These are phyloP conservation scores for Lactifluus hygrophoroides DNA, from an alignment of 768 basidiomycete species.

Conservation along the genomic window DNA sequence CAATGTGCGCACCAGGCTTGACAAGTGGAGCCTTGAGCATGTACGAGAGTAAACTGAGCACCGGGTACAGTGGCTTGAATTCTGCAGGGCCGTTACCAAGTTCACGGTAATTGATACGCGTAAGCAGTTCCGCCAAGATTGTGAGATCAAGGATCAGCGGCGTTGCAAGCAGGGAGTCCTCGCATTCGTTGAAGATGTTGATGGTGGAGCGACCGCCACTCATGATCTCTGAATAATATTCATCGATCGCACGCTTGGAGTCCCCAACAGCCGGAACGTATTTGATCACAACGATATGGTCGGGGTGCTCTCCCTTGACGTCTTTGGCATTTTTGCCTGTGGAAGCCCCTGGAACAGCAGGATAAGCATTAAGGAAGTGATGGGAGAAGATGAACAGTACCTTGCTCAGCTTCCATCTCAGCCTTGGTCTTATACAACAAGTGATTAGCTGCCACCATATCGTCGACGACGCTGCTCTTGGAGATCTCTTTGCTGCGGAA, in stretches of 20 bases:
- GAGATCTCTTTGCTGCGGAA: conserved; percentile 99
- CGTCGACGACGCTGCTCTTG: conserved; percentile 95
- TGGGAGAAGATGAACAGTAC: not conserved
- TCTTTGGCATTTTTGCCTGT: conserved; percentile 41
- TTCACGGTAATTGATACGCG: conserved; percentile 84
- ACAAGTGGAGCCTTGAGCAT: conserved; percentile 99
- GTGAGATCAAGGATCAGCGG: conserved; percentile 91
- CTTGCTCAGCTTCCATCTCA: conserved; percentile 22
- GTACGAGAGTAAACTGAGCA: conserved; percentile 88
- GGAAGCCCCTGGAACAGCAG: conserved; percentile 25
- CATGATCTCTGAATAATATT: conserved; percentile 97
- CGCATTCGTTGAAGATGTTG: conserved; percentile 98
- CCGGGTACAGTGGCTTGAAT: conserved; percentile 80
- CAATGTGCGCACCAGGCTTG: conserved; percentile 57
- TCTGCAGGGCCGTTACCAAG: conserved; percentile 38
- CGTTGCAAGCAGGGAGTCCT: conserved; percentile 94
- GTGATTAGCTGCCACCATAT: conserved; percentile 91
- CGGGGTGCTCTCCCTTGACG: conserved; percentile 91
- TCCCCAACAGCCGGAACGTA: conserved; percentile 95
- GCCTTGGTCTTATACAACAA: conserved; percentile 82
- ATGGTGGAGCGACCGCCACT: conserved; percentile 92
- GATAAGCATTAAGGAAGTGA: not conserved
- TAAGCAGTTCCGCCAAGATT: conserved; percentile 89
- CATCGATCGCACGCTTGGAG: conserved; percentile 98
- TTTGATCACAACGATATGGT: conserved; percentile 96